Evolutionary conservation across 1,139 yeast genomes (phyloP).

Genomic region (Protomyces macrosporus): DNA sequence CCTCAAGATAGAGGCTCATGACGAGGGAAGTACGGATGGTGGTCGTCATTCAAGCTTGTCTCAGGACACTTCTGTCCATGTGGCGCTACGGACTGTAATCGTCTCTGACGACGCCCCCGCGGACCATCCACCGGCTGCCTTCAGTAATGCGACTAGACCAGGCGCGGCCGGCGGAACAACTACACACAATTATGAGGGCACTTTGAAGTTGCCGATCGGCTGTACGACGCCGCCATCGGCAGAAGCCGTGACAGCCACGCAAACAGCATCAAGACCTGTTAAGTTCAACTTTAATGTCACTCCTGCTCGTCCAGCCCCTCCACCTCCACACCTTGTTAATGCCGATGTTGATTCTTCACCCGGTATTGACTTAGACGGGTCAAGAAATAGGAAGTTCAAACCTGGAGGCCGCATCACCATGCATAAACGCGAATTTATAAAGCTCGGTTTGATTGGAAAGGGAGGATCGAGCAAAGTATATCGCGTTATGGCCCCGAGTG

Average conservation of each 20-base stretch:
- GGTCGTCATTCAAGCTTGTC: neutral
- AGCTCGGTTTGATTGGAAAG: conserved; percentile 72
- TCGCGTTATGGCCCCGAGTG: conserved; percentile 55
- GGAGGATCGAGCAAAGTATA: conserved; percentile 95
- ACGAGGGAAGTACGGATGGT: neutral
- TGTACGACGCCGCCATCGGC: neutral
- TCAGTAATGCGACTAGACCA: neutral
- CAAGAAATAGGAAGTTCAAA: conserved; percentile 2
- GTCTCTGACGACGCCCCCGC: neutral
- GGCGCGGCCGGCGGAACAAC: neutral
- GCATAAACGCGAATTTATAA: conserved; percentile 50
- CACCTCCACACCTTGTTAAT: neutral
- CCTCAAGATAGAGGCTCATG: neutral
- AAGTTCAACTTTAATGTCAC: neutral
- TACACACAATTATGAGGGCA: neutral
- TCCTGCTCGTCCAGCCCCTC: neutral
- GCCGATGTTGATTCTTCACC: neutral
- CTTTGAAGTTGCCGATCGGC: no score
- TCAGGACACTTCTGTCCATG: neutral
- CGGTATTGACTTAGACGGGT: neutral
- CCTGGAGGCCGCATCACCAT: conserved; percentile 15
- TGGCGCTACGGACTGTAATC: no score
- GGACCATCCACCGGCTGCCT: neutral
- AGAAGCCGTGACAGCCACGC: neutral
- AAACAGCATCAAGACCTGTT: neutral